A percentile compares a stretch with the other conserved stretches of the same genome.
Conservation (phyloP, 768 basidiomycete genomes). For the Tulasnella sp. region DNA sequence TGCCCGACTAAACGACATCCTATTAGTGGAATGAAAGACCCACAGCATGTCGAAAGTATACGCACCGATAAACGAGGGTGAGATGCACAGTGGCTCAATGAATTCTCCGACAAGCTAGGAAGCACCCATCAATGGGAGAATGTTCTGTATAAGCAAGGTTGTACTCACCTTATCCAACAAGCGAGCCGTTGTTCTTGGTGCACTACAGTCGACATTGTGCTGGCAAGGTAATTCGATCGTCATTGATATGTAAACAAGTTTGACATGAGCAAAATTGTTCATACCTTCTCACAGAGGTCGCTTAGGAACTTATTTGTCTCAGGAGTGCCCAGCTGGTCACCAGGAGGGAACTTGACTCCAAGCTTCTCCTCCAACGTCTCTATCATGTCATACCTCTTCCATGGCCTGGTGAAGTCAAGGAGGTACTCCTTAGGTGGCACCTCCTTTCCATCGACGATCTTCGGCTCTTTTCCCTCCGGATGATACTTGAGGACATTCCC, state of each 20-base stretch:
- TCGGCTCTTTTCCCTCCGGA: constrained; percentile 83
- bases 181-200: constrained; percentile 89
- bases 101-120: constrained; percentile 96
- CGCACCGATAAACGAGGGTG: constrained; percentile 86
- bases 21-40: neutral
- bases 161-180: constrained; percentile 75
- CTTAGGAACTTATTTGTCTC: constrained; percentile 82
- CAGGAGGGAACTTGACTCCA: constrained; percentile 81
- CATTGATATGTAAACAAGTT: neutral
- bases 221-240: constrained; percentile 24
- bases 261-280: constrained; percentile 5
- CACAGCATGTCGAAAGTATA: constrained; percentile 1
- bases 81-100: constrained; percentile 94
- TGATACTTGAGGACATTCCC: constrained; percentile 76
- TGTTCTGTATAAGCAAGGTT: constrained; percentile 1
- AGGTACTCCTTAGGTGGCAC: constrained; percentile 40
- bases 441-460: constrained; percentile 22
- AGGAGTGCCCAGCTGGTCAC: constrained; percentile 73
- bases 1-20: constrained; percentile 59
- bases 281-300: constrained; percentile 72
- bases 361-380: constrained; percentile 89
- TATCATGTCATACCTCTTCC: constrained; percentile 99
- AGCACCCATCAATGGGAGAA: too few relatives aligned
- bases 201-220: constrained; percentile 94
- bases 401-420: constrained; percentile 83